Evolutionary conservation across 2,329 filamentous ascomycete species (phyloP), one percentile per base, ranked within the genome.

Genomic region (Escovopsis weberi): DNA sequence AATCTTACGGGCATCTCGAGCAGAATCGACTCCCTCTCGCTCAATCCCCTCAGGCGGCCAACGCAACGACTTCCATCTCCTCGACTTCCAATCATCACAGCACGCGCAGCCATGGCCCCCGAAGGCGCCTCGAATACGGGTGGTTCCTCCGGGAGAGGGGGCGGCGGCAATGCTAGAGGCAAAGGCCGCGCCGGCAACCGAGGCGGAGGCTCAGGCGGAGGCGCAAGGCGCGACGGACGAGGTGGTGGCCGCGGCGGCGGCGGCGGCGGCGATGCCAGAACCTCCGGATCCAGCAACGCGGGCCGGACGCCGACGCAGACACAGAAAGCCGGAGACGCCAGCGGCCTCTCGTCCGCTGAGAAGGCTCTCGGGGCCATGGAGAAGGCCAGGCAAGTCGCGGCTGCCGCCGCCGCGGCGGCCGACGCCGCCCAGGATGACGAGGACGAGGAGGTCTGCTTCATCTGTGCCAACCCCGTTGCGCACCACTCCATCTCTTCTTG

Each of bases 401-500:
- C 51, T 32, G 38, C 56, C 23, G 48, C 43, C 30, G 51, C 53
- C 33, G 47, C 52, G 41, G 50, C 53, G 8, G 47, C 54, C 36
- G 54, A 54, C 10, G 50, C 47, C 40, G 56, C 52, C 40, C 56
- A 61, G 47, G 66, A 62, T 3, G 74, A 74, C 39, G 74, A 73
- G 26, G 82, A 87, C 43, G 80, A 72, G 26, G 87, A 95, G 48
- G 75, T 95, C 47, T 98, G 91, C 74, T 96, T 96, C 64, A 98
- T 98, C 56, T 98, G 91, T 63, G 89, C 91, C 44, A 94, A 88
- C 50, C 77, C 81, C 2, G 81, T 98, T 39, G 78, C 83, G 39
- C 87, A 96, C 66, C 80, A 85, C 53, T 83, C 88, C 9, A 78
- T 98, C 50, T 80, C 88, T 30, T 89, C 91, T 18, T 98, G 91